Evolutionary conservation across 2,329 filamentous ascomycete species (phyloP).

Genomic region (Daldinia sp.): DNA sequence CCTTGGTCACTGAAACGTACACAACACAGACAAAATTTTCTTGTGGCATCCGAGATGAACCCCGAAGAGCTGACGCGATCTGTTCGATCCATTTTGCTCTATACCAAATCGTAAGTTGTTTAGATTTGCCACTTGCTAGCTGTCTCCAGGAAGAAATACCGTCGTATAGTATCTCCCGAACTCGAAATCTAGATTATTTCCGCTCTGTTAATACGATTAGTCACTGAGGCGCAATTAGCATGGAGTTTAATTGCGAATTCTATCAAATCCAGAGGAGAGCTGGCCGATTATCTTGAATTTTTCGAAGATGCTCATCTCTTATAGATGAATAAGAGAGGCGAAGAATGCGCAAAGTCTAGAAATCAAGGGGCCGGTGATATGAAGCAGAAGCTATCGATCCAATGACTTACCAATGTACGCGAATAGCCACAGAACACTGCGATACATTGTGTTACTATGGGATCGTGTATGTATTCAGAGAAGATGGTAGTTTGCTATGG

Average conservation of each 20-base stretch:
- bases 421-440: slow-evolving; percentile 39
- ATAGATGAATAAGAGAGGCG: slow-evolving; percentile 12
- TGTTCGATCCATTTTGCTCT: slow-evolving; percentile 3
- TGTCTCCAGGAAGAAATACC: not conserved
- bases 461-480: slow-evolving; percentile 18
- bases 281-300: no score
- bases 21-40: slow-evolving; percentile 33
- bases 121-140: not conserved
- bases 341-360: slow-evolving; percentile 25
- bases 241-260: no score
- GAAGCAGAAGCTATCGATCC: slow-evolving; percentile 29
- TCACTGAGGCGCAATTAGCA: slow-evolving; percentile 23
- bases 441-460: slow-evolving; percentile 38
- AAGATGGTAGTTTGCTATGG: slow-evolving; percentile 10
- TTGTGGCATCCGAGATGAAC: slow-evolving; percentile 41
- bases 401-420: slow-evolving; percentile 42
- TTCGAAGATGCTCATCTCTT: slow-evolving; percentile 8
- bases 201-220: slow-evolving; percentile 1
- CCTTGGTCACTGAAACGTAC: slow-evolving; percentile 35
- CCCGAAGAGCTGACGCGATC: slow-evolving; percentile 26
- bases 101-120: slow-evolving; percentile 4
- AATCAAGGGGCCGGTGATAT: slow-evolving; percentile 29
- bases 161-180: not conserved
- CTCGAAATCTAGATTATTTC: slow-evolving; percentile 1
- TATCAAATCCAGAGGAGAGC: no score